Base-by-base conservation (phyloP, 352 stramenopile genomes). In the Pythium aristosporum region DNA sequence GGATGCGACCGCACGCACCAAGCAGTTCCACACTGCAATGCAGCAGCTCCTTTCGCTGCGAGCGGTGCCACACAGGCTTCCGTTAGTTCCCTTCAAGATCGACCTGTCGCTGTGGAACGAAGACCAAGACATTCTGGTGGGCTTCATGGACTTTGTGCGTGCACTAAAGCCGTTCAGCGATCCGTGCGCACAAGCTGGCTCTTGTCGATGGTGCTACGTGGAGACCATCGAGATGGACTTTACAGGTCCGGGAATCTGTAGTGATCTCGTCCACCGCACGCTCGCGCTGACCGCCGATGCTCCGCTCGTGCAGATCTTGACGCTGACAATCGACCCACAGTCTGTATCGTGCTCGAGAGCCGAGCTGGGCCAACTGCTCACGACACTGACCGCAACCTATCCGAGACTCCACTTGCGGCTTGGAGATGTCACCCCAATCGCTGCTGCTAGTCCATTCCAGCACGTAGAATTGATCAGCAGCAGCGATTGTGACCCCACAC, bases 51-150 rank as follows among this genome's bases (percentile, higher is more conserved):
- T 54, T 7, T 2, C 5, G n/a, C 28, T 59, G 5, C 2, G 39
- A 16, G 32, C 25, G 25, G 25, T 5, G 25, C 25, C 25, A 5
- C 25, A 5, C 25, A 34, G 13, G 0, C 12, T 3, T 47, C 59
- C 18, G 30, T 11, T 21, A 10, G 36, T 67, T 16, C 42, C 61
- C 18, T 51, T 61, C 43, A 60, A 60, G 36, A 48, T 67, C 23
- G 36, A 32, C 20, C 23, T 67, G 15, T 67, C 61, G 21, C 23
- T 57, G 23, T 61, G 44, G 53, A 53, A 60, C 30, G 61, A 61
- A 55, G 42, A 44, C 32, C 20, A 41, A 36, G 23, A 54, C 32
- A 50, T 57, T 23, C 21, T 64, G 36, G 0, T 50, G n/a, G 57
- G 48, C 46, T 57, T 64, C 16, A 28, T 46, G 20, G 50, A 61